Percentiles rank a stretch among this genome's conserved stretches.
Evolutionary conservation across 257 asterid species (phyloP).

Genomic region (Lantana camara): DNA sequence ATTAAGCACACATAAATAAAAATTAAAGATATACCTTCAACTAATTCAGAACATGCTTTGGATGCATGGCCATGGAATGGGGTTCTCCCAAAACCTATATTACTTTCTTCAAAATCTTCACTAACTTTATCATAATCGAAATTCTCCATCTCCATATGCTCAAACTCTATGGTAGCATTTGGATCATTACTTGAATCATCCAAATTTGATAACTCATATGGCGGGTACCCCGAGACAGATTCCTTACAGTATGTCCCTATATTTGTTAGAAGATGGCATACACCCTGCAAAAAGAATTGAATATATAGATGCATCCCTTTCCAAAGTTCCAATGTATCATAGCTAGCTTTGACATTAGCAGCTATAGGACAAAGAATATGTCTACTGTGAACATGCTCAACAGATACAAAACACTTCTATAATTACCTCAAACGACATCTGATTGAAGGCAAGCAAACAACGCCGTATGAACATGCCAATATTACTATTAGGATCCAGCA

Average conservation of each 20-base stretch:
- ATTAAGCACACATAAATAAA: constrained; percentile 9
- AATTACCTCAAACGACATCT: constrained; percentile 85
- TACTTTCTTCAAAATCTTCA: constrained; percentile 61
- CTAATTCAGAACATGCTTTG: constrained; percentile 46
- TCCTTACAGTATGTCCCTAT: constrained; percentile 72
- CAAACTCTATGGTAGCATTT: constrained; percentile 54
- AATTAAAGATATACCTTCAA: constrained; percentile 54
- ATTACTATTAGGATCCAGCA: constrained; percentile 82
- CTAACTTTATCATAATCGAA: constrained; percentile 54
- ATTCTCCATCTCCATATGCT: constrained; percentile 75
- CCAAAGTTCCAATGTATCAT: not conserved
- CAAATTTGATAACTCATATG: constrained; percentile 59
- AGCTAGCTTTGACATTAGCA: not conserved
- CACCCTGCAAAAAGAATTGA: constrained; percentile 57
- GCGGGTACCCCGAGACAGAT: constrained; percentile 57
- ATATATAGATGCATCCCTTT: constrained; percentile 15
- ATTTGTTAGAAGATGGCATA: constrained; percentile 83
- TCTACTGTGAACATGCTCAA: not conserved
- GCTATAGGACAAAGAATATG: not conserved
- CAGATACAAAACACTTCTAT: not conserved
- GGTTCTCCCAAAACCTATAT: constrained; percentile 40
- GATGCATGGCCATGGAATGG: constrained; percentile 57
- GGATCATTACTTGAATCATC: constrained; percentile 53
- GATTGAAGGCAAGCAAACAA: constrained; percentile 83
- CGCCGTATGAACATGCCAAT: constrained; percentile 82